Evolutionary conservation across 2,329 filamentous ascomycete genomes (phyloP), one percentile per base, ranked within the genome.

Genomic region (Aspergillus arachidicola): DNA sequence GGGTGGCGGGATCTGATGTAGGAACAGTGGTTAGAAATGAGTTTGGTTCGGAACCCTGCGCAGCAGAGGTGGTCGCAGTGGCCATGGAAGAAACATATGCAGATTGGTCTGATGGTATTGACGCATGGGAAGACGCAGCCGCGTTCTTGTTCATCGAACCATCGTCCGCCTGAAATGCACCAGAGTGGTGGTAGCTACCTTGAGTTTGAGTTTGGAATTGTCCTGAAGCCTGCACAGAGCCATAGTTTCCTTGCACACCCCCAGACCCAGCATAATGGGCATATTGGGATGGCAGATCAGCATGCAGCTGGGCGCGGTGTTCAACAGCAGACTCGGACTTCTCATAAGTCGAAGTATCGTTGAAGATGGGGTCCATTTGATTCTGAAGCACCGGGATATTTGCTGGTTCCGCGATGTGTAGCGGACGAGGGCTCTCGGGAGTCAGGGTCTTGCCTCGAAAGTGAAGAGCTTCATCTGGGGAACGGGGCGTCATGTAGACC

Each of bases 361-460:
- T 89, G 82, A 91, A 90, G 70, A 85, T 80, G 60, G 88, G 87
- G 78, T 92, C 89, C 85, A 87, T 91, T 79, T 91, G 88, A 74
- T 89, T 88, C 74, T 88, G 85, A 72, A 91, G 82, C 60, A 92
- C 85, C 62, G 89, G 88, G 64, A 91, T 90, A 69, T 87, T 89
- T 69, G 87, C 84, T 59, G 89, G 88, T 76, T 89, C 86, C 68
- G 89, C 85, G 68, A 89, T 82, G 77, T 91, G 87, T 71, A 91
- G 78, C 69, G 89, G 89, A 71, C 89, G 87, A 73, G 90, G 90
- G 75, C 88, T 91, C 73, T 90, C 86, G 67, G 90, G 89, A 73
- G 88, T 90, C 73, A 90, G 80, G 68, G 85, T 85, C 76, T 88
- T 85, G 79, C 87, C 87, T 74, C 85, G 86, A 75, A 88, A 86